Percentiles rank a stretch among this genome's conserved stretches.
Evolutionary conservation across 768 basidiomycete species (phyloP).

Genomic region (Rhodosporidiobolus odoratus): DNA sequence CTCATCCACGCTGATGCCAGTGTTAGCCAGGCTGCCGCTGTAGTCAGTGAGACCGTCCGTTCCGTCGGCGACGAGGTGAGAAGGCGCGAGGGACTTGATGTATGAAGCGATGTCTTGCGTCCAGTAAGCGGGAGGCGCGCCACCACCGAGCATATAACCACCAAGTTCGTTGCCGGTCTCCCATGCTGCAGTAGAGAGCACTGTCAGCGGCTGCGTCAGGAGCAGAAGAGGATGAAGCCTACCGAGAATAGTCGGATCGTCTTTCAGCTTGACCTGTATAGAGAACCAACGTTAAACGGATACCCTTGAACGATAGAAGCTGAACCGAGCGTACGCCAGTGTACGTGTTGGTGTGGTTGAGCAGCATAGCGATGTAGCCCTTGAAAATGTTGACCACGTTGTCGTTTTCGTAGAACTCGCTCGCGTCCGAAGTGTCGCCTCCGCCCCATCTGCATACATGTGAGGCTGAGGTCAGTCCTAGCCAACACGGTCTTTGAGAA

Average conservation of each 20-base stretch:
- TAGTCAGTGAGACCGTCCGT: slow-evolving; percentile 41
- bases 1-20: slow-evolving; percentile 21
- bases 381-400: slow-evolving; percentile 42
- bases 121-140: slow-evolving; percentile 43
- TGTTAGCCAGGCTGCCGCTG: slow-evolving; percentile 32
- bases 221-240: background rate
- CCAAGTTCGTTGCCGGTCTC: slow-evolving; percentile 45
- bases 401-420: slow-evolving; percentile 42
- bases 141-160: slow-evolving; percentile 41
- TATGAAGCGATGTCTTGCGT: slow-evolving; percentile 40
- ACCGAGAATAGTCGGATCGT: slow-evolving; percentile 45
- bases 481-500: fast-evolving
- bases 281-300: background rate
- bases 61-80: slow-evolving; percentile 42
- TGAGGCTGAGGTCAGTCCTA: background rate
- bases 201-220: background rate
- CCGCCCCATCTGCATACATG: slow-evolving; percentile 40
- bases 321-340: slow-evolving; percentile 33
- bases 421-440: slow-evolving; percentile 40
- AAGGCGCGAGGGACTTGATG: slow-evolving; percentile 44
- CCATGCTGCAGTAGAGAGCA: slow-evolving; percentile 27
- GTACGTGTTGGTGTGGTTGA: slow-evolving; percentile 44
- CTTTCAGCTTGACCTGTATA: slow-evolving; percentile 39
- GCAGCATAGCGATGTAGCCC: slow-evolving; percentile 41
- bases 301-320: background rate